A percentile compares a stretch with the other conserved stretches of the same genome.
Conservation (phyloP, 768 basidiomycete species). For the Paxillus involutus region DNA sequence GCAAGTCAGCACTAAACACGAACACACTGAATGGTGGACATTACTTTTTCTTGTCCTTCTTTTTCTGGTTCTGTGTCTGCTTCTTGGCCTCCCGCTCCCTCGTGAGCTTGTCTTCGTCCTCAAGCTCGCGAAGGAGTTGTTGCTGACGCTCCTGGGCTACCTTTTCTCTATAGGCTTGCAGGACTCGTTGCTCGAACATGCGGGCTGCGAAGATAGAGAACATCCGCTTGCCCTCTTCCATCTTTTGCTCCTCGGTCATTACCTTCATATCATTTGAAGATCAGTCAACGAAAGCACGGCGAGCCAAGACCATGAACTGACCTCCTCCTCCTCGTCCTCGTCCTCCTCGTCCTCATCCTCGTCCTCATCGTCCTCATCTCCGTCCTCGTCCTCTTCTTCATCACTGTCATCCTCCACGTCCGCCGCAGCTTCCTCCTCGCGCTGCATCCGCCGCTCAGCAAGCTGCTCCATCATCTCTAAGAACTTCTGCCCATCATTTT, state of each 20-base stretch:
- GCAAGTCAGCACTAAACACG: constrained; percentile 1
- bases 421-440: constrained; percentile 72
- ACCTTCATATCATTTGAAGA: constrained; percentile 37
- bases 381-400: constrained; percentile 59
- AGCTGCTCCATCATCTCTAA: constrained; percentile 99
- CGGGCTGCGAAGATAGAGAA: constrained; percentile 99
- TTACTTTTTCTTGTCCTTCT: constrained; percentile 98
- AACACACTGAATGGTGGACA: constrained; percentile 20
- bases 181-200: constrained; percentile 98
- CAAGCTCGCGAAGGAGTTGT: constrained; percentile 90
- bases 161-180: constrained; percentile 94
- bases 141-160: constrained; percentile 95
- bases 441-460: constrained; percentile 89
- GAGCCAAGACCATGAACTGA: constrained; percentile 21
- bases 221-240: constrained; percentile 99
- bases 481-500: constrained; percentile 99
- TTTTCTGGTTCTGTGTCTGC: constrained; percentile 94
- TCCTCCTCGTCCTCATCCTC: constrained; percentile 65
- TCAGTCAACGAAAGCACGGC: constrained; percentile 8
- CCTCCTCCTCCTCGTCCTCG: constrained; percentile 47
- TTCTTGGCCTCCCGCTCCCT: constrained; percentile 90
- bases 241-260: constrained; percentile 96
- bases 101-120: constrained; percentile 87
- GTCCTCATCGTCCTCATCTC: constrained; percentile 62
- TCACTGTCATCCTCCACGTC: constrained; percentile 65